Conservation (phyloP, 2,329 filamentous ascomycete genomes). For the Penicillium psychrosexuale region DNA sequence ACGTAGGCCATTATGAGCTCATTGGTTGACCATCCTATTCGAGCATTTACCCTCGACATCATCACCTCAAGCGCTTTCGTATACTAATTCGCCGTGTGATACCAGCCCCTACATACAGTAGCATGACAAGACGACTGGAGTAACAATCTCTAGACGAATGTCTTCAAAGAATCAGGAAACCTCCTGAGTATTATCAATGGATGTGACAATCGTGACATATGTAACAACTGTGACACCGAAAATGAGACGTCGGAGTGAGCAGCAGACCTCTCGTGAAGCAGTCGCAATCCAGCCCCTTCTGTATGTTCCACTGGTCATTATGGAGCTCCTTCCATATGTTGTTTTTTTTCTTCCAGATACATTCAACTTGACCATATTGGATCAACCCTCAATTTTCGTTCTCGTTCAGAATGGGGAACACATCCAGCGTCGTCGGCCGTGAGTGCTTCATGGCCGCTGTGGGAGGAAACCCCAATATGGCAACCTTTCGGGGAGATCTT, state of each 20-base stretch:
- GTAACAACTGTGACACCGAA: neutral
- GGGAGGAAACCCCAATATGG: constrained; percentile 11
- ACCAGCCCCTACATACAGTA: neutral
- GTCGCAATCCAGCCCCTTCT: neutral
- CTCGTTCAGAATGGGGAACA: constrained; percentile 15
- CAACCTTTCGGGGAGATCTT: constrained; percentile 21
- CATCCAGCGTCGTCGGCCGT: constrained; percentile 16
- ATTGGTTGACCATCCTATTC: neutral
- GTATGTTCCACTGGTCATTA: neutral
- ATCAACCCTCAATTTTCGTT: neutral
- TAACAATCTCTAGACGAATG: neutral
- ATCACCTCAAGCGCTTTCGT: neutral
- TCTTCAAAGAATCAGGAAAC: neutral
- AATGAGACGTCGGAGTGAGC: neutral
- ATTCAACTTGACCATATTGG: neutral
- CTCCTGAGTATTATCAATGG: too few relatives aligned
- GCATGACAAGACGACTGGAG: neutral
- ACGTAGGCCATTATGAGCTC: neutral
- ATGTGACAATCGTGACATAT: neutral
- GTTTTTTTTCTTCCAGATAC: neutral
- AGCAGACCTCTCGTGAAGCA: neutral
- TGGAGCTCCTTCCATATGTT: too few relatives aligned
- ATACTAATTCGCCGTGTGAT: neutral
- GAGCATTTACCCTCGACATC: neutral
- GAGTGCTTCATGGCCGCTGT: constrained; percentile 25